phyloP scores from a whole-genome alignment of 2,329 filamentous ascomycete species.

The Leptosphaerulina australis region DNA sequence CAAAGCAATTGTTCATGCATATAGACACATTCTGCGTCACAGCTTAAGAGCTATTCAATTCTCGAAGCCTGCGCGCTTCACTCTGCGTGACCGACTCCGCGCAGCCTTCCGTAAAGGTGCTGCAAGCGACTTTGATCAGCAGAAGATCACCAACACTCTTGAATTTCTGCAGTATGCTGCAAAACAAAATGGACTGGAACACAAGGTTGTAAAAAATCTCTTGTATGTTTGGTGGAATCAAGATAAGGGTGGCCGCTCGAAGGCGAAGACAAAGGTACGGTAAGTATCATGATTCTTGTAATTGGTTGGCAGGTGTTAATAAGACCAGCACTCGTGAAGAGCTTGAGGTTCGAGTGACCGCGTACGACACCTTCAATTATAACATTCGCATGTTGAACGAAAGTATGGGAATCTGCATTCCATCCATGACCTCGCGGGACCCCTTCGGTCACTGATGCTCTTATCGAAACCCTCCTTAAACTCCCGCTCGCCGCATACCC shows the following conservation, averaged over 20 bases:
- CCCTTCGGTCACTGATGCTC: conserved; percentile 11
- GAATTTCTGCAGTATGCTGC: conserved; percentile 73
- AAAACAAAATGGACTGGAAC: conserved; percentile 69
- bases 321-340: conserved; percentile 33
- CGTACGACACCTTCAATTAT: conserved; percentile 69
- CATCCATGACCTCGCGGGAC: conserved; percentile 40
- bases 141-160: conserved; percentile 67
- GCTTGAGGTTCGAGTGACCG: conserved; percentile 41
- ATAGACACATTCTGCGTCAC: conserved; percentile 71
- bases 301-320: conserved; percentile 6
- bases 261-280: conserved; percentile 31
- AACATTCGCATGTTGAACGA: conserved; percentile 76
- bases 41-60: conserved; percentile 74
- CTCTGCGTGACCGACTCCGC: conserved; percentile 60
- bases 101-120: conserved; percentile 48
- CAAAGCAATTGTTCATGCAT: conserved; percentile 65
- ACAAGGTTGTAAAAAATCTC: conserved; percentile 73
- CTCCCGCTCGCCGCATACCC: conserved; percentile 8
- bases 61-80: conserved; percentile 70
- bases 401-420: conserved; percentile 68
- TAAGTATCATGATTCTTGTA: conserved; percentile 16
- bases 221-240: conserved; percentile 57
- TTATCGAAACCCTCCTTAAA: conserved; percentile 12
- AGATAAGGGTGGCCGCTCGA: conserved; percentile 39
- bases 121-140: conserved; percentile 42